Evolutionary conservation across 352 stramenopile species (phyloP).

Genomic region (Pythium grandisporangium): DNA sequence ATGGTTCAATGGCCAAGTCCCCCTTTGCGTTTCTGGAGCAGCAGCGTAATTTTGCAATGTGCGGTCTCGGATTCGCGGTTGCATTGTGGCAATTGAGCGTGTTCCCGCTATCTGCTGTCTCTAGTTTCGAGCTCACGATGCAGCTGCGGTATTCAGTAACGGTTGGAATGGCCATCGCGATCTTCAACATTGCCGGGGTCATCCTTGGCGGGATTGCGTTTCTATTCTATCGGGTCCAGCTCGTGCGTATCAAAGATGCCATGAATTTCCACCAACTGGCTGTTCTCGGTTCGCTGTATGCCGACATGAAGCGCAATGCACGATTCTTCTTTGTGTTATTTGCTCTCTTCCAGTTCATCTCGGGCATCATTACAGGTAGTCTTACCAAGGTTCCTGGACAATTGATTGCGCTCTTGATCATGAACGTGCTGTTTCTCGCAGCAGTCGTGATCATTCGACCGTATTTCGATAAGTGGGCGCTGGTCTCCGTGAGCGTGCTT

Average conservation of each 20-base stretch:
- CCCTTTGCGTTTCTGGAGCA: conserved; percentile 8
- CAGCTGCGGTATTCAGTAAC: conserved; percentile 40
- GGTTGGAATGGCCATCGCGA: conserved; percentile 26
- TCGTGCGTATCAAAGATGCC: conserved; percentile 21
- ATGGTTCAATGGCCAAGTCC: conserved; percentile 11
- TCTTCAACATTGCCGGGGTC: conserved; percentile 36
- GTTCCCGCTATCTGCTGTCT: conserved; percentile 44
- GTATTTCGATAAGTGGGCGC: conserved; percentile 26
- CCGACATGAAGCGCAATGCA: conserved; percentile 30
- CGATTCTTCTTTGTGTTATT: conserved; percentile 59
- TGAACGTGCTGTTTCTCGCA: conserved; percentile 40
- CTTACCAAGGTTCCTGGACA: conserved; percentile 34
- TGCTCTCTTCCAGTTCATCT: conserved; percentile 33
- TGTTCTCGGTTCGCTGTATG: conserved; percentile 52
- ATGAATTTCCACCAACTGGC: conserved; percentile 41
- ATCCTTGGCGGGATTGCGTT: conserved; percentile 30
- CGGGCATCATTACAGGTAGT: conserved; percentile 36
- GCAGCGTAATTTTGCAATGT: conserved; percentile 35
- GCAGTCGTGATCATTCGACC: conserved; percentile 38
- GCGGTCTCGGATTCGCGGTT: conserved; percentile 33
- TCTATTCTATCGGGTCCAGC: conserved; percentile 28
- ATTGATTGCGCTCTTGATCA: conserved; percentile 36
- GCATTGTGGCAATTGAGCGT: conserved; percentile 44
- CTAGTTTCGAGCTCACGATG: conserved; percentile 57
- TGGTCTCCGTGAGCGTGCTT: conserved; percentile 24